Evolutionary conservation across 2,329 filamentous ascomycete species (phyloP).

Genomic region (Fusarium dlaminii): DNA sequence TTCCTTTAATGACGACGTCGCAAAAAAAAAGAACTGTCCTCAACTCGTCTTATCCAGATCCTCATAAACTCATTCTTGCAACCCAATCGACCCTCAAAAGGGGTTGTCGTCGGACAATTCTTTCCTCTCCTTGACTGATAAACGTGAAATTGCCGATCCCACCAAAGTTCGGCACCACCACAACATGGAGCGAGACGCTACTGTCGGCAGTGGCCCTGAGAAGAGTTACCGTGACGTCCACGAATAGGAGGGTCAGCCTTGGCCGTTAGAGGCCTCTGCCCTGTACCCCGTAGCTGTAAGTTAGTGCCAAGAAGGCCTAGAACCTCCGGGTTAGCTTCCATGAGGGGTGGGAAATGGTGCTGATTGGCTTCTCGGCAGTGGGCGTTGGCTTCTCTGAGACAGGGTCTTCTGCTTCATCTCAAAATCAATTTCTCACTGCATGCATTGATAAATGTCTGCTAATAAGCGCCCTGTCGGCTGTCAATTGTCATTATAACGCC

Average conservation of each 20-base stretch:
- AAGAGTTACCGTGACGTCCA: background rate
- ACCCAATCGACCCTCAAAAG: conserved; percentile 21
- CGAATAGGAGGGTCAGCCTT: conserved; percentile 14
- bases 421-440: background rate
- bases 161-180: conserved; percentile 8
- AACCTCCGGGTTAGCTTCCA: conserved; percentile 18
- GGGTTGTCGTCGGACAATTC: conserved; percentile 5
- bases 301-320: conserved; percentile 34
- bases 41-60: conserved; percentile 1
- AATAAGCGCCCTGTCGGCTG: background rate
- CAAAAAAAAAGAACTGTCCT: background rate
- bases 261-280: background rate
- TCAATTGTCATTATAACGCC: background rate
- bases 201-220: conserved; percentile 29
- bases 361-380: conserved; percentile 33
- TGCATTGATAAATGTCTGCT: background rate
- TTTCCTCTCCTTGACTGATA: background rate
- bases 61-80: conserved; percentile 2
- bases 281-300: background rate
- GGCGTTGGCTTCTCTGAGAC: conserved; percentile 1
- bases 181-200: conserved; percentile 14
- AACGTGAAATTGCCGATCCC: conserved; percentile 15
- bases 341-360: background rate
- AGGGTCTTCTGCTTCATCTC: conserved; percentile 17
- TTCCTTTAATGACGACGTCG: conserved; percentile 7